Base-by-base conservation (phyloP, 2,329 filamentous ascomycete genomes). In the Monosporascus sp. region DNA sequence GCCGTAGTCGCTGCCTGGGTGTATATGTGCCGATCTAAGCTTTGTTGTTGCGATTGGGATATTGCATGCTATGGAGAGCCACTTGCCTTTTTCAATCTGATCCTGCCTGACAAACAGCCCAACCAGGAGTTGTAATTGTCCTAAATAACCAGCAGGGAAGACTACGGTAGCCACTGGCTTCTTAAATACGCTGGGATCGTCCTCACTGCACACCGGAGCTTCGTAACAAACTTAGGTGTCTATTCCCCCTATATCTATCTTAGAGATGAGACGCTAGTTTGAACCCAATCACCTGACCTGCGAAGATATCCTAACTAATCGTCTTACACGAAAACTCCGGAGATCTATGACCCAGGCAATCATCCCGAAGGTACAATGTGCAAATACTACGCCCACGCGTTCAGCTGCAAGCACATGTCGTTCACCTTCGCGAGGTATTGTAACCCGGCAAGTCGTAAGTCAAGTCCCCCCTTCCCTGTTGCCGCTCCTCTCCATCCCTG, bases 381-480 rank as follows among this genome's bases (percentile, higher is more conserved):
- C 56, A 64, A 68, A 49, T 72, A 72, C 62, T 72, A 72, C 63
- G 70, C 69, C 55, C 69, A 71, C 58, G 61, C 60, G 38, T 70
- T 69, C 60, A 55, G 58, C 48, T 72, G 70, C 66, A 68, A 67
- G 52, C 69, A 72, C 62, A 56, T 63, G 49, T 59, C 60, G 37
- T 65, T 66, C 56, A 65, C 62, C 50, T 71, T 73, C 46, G 70
- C 70, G 49, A 62, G 65, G 59, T 70, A 68, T 61, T 73, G 70
- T 61, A 58, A 59, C 22, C 61, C 67, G 2, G 70, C 70, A 47
- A 63, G 59, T 26, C 51, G 43, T 46, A 46, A 46, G 43, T 14
- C 20, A 46, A 27, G 4, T 3, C 11, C 41, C 43, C 26, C 62
- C 26, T 46, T 46, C 43, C 17, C 16, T 46, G 4, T 46, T 24